A percentile compares a stretch with the other conserved stretches of the same genome.
Conservation (phyloP, 176 grass and related monocot species). For the Phoenix roebelenii region DNA sequence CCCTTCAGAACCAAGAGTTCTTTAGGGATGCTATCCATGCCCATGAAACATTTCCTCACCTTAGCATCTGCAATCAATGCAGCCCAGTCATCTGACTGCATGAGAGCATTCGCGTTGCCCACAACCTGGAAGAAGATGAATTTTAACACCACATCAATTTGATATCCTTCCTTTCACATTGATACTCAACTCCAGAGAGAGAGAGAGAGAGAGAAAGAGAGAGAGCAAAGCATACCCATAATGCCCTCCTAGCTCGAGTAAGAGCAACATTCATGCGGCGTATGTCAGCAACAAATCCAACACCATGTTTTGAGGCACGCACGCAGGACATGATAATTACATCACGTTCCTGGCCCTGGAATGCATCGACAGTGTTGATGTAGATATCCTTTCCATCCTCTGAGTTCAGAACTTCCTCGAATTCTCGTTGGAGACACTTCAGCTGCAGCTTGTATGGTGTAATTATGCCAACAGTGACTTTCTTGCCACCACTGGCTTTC, state of each 20-base stretch:
- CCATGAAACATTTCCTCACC: slow-evolving; percentile 79
- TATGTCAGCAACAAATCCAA: slow-evolving; percentile 98
- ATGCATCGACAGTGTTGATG: slow-evolving; percentile 99
- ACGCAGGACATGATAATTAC: slow-evolving; percentile 99
- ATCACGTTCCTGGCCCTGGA: slow-evolving; percentile 98
- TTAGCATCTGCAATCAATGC: slow-evolving; percentile 84
- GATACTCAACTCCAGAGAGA: not conserved
- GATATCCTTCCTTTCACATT: too few species aligned
- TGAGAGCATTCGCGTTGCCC: slow-evolving; percentile 92
- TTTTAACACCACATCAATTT: not conserved
- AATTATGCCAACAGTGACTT: slow-evolving; percentile 95
- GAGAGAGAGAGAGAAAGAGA: slow-evolving; percentile 9
- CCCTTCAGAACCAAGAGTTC: slow-evolving; percentile 54
- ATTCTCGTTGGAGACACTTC: slow-evolving; percentile 97
- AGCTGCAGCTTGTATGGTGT: slow-evolving; percentile 98
- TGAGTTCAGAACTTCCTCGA: slow-evolving; percentile 62
- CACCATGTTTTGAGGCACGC: slow-evolving; percentile 85
- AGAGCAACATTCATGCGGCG: slow-evolving; percentile 99
- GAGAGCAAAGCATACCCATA: slow-evolving; percentile 53
- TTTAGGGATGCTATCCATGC: slow-evolving; percentile 82
- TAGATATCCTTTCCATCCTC: slow-evolving; percentile 98
- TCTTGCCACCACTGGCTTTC: slow-evolving; percentile 77
- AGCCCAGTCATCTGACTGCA: slow-evolving; percentile 92
- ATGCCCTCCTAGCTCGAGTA: slow-evolving; percentile 83
- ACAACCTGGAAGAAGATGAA: slow-evolving; percentile 53